Base-by-base conservation (phyloP, 441 rosid genomes). In the Gossypium schwendimanii region DNA sequence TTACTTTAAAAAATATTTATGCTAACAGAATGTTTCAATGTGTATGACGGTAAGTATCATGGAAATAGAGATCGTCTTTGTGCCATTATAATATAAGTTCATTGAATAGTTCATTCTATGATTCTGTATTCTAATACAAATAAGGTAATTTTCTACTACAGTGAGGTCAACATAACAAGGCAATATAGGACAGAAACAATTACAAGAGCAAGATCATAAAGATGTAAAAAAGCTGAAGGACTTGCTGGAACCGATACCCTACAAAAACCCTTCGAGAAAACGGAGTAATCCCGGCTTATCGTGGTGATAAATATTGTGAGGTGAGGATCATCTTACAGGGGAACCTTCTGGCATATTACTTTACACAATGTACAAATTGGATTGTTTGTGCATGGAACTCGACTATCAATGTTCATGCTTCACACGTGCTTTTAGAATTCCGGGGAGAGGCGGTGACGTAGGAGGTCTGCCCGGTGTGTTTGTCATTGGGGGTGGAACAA, bases 381-480 rank as follows among this genome's bases (percentile, higher is more conserved):
- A 62, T 64, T 39, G 75, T 71, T 70, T 76, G 82, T 70, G 72
- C 78, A 61, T 53, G 73, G 61, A 76, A 52, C 74, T 31, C 11
- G 69, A 55, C 44, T 31, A 77, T 82, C 81, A 89, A 53, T 87
- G 89, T 84, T 95, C 98, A 26, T 81, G 90, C 86, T 91, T 95
- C 75, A 89, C 86, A 1, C 87, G 88, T 9, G 89, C 80, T 81
- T 88, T 90, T 33, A 90, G 70, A 62, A 83, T 91, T 73, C 89
- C 97, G 0, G 93, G 95, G 62, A 85, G 76, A 9, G 90, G 88
- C 6, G 87, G 87, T 14, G 94, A 88, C 45, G 84, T 74, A 26
- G 93, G 87, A 57, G 83, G 81, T 82, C 91, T 80, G 44, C 73
- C 86, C 0, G 80, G 77, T 15, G 81, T 79, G 76, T 63, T 81